These are phyloP conservation scores for Vinca minor DNA, from an alignment of 257 asterid species.

Conservation along the genomic window DNA sequence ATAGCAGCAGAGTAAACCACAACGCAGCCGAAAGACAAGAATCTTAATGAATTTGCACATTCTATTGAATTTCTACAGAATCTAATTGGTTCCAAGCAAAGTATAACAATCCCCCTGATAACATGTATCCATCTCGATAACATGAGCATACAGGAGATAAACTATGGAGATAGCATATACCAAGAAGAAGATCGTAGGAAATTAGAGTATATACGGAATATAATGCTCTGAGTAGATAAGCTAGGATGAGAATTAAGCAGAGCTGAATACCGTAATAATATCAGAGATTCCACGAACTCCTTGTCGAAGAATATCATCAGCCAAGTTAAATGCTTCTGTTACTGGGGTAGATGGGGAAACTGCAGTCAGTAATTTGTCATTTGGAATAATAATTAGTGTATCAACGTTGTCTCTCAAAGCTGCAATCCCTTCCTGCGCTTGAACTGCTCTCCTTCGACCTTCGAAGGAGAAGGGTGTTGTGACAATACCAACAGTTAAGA, in stretches of 20 bases:
- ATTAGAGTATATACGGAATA: no score
- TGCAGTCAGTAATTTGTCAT: slow-evolving; percentile 78
- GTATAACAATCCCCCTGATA: background rate
- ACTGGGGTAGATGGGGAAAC: slow-evolving; percentile 95
- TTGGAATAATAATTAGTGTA: slow-evolving; percentile 90
- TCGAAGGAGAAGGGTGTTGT: slow-evolving; percentile 96
- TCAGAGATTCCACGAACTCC: slow-evolving; percentile 98
- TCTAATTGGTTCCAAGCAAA: background rate
- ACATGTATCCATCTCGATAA: background rate
- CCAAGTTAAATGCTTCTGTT: slow-evolving; percentile 92
- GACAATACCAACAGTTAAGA: slow-evolving; percentile 88
- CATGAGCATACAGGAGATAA: background rate
- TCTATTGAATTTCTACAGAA: slow-evolving; percentile 1
- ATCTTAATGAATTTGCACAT: background rate
- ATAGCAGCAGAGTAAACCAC: background rate
- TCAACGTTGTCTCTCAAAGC: slow-evolving; percentile 88
- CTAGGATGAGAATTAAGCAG: background rate
- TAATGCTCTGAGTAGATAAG: no score
- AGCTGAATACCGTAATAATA: slow-evolving; percentile 63
- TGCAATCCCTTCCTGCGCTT: slow-evolving; percentile 98
- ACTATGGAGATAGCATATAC: background rate
- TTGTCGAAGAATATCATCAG: slow-evolving; percentile 95
- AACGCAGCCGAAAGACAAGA: slow-evolving; percentile 4
- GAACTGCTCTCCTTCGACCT: slow-evolving; percentile 93
- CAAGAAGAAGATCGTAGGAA: background rate